These are phyloP conservation scores for Capsicum baccatum DNA, from an alignment of 257 asterid species.

Conservation along the genomic window DNA sequence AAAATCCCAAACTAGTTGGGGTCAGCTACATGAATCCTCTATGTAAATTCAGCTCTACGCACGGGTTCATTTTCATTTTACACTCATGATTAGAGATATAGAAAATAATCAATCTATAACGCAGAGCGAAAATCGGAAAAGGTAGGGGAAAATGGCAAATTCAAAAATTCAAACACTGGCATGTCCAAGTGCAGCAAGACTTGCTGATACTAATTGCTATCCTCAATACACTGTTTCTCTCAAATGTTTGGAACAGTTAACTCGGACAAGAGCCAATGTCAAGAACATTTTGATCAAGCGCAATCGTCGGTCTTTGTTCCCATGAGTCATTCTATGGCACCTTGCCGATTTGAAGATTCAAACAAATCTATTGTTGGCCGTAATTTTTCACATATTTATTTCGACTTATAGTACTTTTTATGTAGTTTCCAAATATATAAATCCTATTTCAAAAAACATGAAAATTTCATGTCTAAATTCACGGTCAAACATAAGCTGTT, in stretches of 20 bases:
- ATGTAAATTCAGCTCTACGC: neutral
- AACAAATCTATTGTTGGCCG: too few species aligned
- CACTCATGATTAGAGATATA: neutral
- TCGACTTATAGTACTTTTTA: too few species aligned
- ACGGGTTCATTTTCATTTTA: neutral
- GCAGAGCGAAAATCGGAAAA: conserved; percentile 27
- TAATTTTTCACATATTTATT: too few species aligned
- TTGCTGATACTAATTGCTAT: conserved; percentile 80
- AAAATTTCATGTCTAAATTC: too few species aligned
- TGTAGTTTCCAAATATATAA: too few species aligned
- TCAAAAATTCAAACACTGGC: conserved; percentile 57
- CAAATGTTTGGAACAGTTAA: conserved; percentile 72
- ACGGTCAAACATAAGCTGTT: too few species aligned
- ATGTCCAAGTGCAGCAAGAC: conserved; percentile 73
- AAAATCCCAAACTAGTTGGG: conserved; percentile 3
- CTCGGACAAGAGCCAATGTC: conserved; percentile 87
- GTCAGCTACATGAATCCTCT: neutral
- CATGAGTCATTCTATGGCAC: too few species aligned
- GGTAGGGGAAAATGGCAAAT: conserved; percentile 54
- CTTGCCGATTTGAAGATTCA: too few species aligned
- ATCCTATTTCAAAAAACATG: too few species aligned
- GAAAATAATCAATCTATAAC: neutral
- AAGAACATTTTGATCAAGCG: conserved; percentile 91
- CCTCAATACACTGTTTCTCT: conserved; percentile 88
- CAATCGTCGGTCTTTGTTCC: conserved; percentile 57